These are phyloP conservation scores for Nadsonia starkeyi-henricii DNA, from an alignment of 1,139 yeast genomes.

Conservation along the genomic window DNA sequence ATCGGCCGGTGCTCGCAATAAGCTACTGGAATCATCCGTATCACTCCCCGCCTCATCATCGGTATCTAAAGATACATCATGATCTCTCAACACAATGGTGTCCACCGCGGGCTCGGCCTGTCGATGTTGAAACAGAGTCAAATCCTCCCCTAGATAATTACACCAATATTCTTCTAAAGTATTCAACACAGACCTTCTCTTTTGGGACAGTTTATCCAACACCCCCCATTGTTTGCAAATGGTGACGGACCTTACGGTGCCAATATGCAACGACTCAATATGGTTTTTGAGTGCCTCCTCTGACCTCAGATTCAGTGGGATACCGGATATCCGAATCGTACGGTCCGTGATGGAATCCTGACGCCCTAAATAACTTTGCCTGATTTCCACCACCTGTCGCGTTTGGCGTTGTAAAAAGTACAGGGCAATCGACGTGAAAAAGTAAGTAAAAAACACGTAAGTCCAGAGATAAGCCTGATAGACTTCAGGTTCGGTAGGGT, in stretches of 20 bases:
- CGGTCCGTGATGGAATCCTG: slow-evolving; percentile 89
- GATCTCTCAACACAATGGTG: slow-evolving; percentile 1
- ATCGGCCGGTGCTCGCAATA: slow-evolving; percentile 5
- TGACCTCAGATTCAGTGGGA: slow-evolving; percentile 69
- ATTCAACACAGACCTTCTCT: slow-evolving; percentile 39
- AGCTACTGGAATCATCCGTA: slow-evolving; percentile 4
- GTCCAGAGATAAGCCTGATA: slow-evolving; percentile 43
- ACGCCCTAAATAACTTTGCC: slow-evolving; percentile 74
- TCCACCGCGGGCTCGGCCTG: slow-evolving; percentile 17
- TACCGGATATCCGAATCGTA: slow-evolving; percentile 78
- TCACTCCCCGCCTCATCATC: slow-evolving; percentile 2
- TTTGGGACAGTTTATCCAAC: slow-evolving; percentile 48
- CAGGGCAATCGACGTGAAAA: slow-evolving; percentile 60
- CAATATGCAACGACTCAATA: slow-evolving; percentile 65
- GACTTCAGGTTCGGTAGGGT: slow-evolving; percentile 19
- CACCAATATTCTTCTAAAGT: slow-evolving; percentile 68
- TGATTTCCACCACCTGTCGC: slow-evolving; percentile 50
- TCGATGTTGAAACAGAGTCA: background rate
- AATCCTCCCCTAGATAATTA: slow-evolving; percentile 36
- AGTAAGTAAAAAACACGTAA: slow-evolving; percentile 75
- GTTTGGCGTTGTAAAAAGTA: slow-evolving; percentile 56
- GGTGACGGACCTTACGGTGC: slow-evolving; percentile 60
- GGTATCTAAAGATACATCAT: background rate
- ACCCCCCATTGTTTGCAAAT: slow-evolving; percentile 79
- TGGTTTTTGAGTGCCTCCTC: slow-evolving; percentile 56